Conservation (phyloP, 257 asterid genomes). For the Solanum commersonii region DNA sequence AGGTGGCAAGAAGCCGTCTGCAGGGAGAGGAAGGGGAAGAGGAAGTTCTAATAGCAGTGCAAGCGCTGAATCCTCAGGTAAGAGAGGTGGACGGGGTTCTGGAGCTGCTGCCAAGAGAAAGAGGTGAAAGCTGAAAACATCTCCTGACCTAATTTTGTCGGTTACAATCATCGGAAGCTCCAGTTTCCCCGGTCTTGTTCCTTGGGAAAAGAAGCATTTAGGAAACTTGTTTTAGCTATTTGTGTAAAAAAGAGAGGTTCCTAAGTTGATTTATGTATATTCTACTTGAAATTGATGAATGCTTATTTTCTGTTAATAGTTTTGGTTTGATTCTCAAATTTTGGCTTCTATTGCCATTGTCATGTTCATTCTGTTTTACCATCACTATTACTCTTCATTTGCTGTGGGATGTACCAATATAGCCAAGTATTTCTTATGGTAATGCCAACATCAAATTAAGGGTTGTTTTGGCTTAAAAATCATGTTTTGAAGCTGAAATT, state of each 20-base stretch:
- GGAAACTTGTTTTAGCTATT: background rate
- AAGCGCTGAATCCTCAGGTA: slow-evolving; percentile 29
- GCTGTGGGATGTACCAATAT: background rate
- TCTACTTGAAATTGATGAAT: background rate
- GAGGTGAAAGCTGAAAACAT: slow-evolving; percentile 29
- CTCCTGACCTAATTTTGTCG: background rate
- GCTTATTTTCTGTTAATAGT: background rate
- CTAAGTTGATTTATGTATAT: background rate
- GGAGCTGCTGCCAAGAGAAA: slow-evolving; percentile 62
- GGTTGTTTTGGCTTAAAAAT: background rate
- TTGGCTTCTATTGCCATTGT: background rate
- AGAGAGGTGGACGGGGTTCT: slow-evolving; percentile 34
- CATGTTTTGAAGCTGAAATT: background rate
- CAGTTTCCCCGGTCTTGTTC: background rate
- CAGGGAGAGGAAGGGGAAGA: slow-evolving; percentile 50
- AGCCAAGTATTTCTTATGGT: background rate
- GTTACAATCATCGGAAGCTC: background rate
- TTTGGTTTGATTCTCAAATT: background rate
- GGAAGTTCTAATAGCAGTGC: slow-evolving; percentile 29
- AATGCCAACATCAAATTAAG: background rate
- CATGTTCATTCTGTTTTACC: background rate
- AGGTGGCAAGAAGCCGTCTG: slow-evolving; percentile 33
- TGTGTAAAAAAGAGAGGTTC: background rate
- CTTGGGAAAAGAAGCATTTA: background rate
- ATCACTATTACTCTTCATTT: background rate